These are phyloP conservation scores for Marchantia paleacea DNA, from an alignment of 225 moss, liverwort and hornwort genomes.

Conservation along the genomic window DNA sequence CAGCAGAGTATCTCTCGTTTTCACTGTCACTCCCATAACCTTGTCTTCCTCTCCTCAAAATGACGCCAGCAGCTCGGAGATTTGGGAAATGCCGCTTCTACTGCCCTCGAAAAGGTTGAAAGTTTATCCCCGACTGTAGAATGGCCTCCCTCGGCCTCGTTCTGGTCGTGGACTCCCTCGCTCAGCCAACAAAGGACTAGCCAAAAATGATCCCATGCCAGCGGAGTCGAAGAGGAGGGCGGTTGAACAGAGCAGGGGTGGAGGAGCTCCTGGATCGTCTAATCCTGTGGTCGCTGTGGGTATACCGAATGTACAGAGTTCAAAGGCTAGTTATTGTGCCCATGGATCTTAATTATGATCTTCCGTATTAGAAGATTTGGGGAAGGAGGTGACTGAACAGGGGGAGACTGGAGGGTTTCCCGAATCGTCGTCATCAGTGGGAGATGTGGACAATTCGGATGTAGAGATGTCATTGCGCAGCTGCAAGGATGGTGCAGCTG, in stretches of 20 bases:
- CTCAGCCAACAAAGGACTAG: background rate
- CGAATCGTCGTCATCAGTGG: background rate
- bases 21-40: slow-evolving; percentile 41
- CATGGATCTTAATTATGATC: background rate
- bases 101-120: slow-evolving; percentile 7
- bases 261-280: background rate
- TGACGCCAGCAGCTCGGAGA: slow-evolving; percentile 23
- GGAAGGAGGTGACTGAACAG: no score
- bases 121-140: slow-evolving; percentile 26
- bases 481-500: background rate
- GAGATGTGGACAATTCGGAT: background rate
- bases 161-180: background rate
- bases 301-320: slow-evolving; percentile 9
- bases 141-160: slow-evolving; percentile 27
- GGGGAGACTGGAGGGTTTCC: no score
- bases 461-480: no score
- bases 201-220: slow-evolving; percentile 17
- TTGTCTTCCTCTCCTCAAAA: slow-evolving; percentile 9
- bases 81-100: background rate
- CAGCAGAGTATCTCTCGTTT: slow-evolving; percentile 87
- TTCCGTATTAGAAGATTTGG: no score
- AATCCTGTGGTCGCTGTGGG: background rate
- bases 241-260: background rate
- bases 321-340: background rate
- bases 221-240: slow-evolving; percentile 35